phyloP scores from a whole-genome alignment of 163 green algal genomes.

The Coccomyxa subellipsoidea region DNA sequence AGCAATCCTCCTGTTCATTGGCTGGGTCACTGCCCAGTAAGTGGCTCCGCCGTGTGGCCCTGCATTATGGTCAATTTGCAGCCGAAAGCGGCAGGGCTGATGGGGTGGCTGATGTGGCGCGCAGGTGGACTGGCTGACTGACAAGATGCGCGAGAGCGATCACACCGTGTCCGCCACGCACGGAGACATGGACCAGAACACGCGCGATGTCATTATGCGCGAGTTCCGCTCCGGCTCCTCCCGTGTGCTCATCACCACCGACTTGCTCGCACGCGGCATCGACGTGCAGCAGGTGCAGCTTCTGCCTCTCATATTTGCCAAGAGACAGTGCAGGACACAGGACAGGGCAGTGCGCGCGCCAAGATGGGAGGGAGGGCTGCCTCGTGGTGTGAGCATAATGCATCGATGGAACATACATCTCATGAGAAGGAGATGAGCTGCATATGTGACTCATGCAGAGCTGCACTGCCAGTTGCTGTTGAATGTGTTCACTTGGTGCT shows the following conservation, averaged over 20 bases:
- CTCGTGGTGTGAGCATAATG: too few species aligned
- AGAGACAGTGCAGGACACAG: too few species aligned
- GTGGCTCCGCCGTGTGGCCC: too few species aligned
- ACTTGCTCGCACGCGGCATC: conserved; percentile 98
- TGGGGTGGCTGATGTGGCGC: neutral
- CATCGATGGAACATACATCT: too few species aligned
- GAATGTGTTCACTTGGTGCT: too few species aligned
- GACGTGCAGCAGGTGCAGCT: conserved; percentile 94
- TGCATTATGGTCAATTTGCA: neutral
- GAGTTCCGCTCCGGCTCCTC: conserved; percentile 98
- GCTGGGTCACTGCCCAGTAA: too few species aligned
- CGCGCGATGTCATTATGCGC: conserved; percentile 99
- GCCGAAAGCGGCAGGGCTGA: neutral
- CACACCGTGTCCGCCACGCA: conserved; percentile 99
- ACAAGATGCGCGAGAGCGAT: conserved; percentile 98
- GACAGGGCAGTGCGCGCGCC: too few species aligned
- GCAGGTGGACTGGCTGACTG: conserved; percentile 98
- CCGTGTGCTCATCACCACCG: conserved; percentile 99
- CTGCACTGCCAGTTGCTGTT: too few species aligned
- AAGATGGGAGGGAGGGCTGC: too few species aligned
- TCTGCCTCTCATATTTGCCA: neutral
- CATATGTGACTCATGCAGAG: too few species aligned
- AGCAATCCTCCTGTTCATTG: too few species aligned
- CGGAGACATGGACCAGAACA: conserved; percentile 99
- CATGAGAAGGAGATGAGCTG: too few species aligned